These are phyloP conservation scores for Pseudogymnoascus sp. DNA, from an alignment of 2,329 filamentous ascomycete genomes.

Conservation along the genomic window DNA sequence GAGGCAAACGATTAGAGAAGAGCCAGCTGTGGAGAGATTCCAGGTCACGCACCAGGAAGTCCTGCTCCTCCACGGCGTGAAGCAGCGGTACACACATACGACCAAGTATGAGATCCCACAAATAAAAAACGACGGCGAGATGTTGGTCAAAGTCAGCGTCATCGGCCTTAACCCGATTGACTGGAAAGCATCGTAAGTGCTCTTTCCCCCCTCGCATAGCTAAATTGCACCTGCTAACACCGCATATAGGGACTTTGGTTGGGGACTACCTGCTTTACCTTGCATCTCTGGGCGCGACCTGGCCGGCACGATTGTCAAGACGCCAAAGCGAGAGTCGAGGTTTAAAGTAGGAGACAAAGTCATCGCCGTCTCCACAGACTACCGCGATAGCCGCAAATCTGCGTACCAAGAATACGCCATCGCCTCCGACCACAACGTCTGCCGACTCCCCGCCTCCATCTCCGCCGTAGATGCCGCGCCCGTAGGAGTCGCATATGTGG, in stretches of 20 bases:
- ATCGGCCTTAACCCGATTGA: constrained; percentile 71
- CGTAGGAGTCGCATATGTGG: constrained; percentile 40
- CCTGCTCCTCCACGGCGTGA: constrained; percentile 42
- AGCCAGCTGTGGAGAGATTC: not conserved
- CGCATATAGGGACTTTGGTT: constrained; percentile 37
- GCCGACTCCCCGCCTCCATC: constrained; percentile 21
- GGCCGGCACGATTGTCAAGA: constrained; percentile 55
- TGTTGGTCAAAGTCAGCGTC: constrained; percentile 52
- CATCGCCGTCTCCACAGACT: constrained; percentile 27
- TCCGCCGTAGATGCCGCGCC: constrained; percentile 21
- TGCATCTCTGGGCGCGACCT: constrained; percentile 43
- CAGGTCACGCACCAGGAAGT: constrained; percentile 34
- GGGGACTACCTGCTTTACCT: constrained; percentile 24
- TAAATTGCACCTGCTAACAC: constrained; percentile 56
- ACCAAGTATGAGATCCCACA: constrained; percentile 40
- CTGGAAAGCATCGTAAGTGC: constrained; percentile 67
- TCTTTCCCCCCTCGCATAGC: constrained; percentile 50
- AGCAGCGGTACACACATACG: constrained; percentile 43
- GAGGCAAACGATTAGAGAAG: not conserved
- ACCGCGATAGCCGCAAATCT: constrained; percentile 26
- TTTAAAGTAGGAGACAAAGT: constrained; percentile 47
- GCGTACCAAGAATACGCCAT: constrained; percentile 46
- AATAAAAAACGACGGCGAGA: constrained; percentile 46
- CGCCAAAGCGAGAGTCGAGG: constrained; percentile 35
- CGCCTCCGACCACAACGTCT: constrained; percentile 27